These are phyloP conservation scores for Sporothrix luriei DNA, from an alignment of 2,329 filamentous ascomycete genomes.

Conservation along the genomic window DNA sequence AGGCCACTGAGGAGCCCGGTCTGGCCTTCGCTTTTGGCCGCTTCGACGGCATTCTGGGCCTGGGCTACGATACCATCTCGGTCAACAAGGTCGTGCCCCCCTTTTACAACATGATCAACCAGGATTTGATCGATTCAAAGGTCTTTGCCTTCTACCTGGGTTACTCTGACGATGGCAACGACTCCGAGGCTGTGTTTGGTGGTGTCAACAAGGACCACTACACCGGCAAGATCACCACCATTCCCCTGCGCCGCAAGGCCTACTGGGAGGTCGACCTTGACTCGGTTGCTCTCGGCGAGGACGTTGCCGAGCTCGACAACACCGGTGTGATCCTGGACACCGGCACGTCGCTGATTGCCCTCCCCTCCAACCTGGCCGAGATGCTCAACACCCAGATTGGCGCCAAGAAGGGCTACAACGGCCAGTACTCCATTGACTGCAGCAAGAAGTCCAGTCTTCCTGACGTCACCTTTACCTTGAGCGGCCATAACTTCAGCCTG, in stretches of 20 bases:
- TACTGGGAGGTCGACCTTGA: slow-evolving; percentile 99
- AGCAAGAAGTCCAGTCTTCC: slow-evolving; percentile 78
- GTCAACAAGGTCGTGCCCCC: slow-evolving; percentile 93
- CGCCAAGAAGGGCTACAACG: slow-evolving; percentile 96
- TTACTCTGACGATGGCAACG: slow-evolving; percentile 67
- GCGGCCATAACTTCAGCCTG: slow-evolving; percentile 92
- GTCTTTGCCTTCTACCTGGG: slow-evolving; percentile 97
- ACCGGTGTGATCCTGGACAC: slow-evolving; percentile 98
- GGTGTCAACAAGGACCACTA: slow-evolving; percentile 80
- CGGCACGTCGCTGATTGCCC: slow-evolving; percentile 94
- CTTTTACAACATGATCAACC: slow-evolving; percentile 94
- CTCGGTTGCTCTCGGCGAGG: slow-evolving; percentile 83
- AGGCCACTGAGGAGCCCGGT: slow-evolving; percentile 93
- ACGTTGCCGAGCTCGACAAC: slow-evolving; percentile 85
- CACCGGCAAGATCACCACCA: slow-evolving; percentile 84
- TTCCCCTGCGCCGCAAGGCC: slow-evolving; percentile 95
- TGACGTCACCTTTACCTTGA: slow-evolving; percentile 87
- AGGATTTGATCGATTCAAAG: slow-evolving; percentile 84
- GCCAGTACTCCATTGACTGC: slow-evolving; percentile 95
- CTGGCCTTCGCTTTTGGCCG: slow-evolving; percentile 96
- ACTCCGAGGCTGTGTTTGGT: slow-evolving; percentile 88
- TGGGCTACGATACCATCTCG: slow-evolving; percentile 95
- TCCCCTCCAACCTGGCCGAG: slow-evolving; percentile 88
- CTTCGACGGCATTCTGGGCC: slow-evolving; percentile 94
- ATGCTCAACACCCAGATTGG: slow-evolving; percentile 97